These are phyloP conservation scores for Cercospora citrullina DNA, from an alignment of 2,329 filamentous ascomycete species.

Conservation along the genomic window DNA sequence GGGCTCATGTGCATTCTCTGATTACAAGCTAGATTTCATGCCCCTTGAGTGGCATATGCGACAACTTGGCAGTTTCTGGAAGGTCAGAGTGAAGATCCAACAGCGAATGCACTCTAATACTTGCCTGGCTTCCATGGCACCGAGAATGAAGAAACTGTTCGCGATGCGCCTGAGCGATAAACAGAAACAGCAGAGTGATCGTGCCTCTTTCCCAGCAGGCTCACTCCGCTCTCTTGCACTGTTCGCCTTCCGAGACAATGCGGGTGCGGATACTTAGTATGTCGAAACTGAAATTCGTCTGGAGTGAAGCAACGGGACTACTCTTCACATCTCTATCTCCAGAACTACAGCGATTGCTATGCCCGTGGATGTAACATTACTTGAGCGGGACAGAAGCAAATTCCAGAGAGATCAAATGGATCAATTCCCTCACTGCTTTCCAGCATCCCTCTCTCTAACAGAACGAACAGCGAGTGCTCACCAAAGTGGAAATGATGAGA, in stretches of 20 bases:
- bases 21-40: neutral
- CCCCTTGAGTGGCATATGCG: neutral
- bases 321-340: neutral
- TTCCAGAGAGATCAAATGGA: neutral
- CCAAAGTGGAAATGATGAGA: neutral
- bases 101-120: neutral
- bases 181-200: neutral
- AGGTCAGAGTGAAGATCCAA: neutral
- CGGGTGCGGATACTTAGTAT: neutral
- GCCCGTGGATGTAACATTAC: neutral
- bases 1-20: neutral
- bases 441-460: neutral
- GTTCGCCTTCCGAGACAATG: neutral
- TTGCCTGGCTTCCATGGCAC: neutral
- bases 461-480: neutral
- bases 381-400: neutral
- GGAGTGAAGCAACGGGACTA: neutral
- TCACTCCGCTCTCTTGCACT: neutral
- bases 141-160: neutral
- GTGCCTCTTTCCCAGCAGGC: neutral
- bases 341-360: neutral
- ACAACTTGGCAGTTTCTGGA: neutral
- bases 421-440: neutral
- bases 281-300: neutral
- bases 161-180: neutral